Evolutionary conservation across 2,329 filamentous ascomycete genomes (phyloP).

Genomic region (Curvularia spicifera): DNA sequence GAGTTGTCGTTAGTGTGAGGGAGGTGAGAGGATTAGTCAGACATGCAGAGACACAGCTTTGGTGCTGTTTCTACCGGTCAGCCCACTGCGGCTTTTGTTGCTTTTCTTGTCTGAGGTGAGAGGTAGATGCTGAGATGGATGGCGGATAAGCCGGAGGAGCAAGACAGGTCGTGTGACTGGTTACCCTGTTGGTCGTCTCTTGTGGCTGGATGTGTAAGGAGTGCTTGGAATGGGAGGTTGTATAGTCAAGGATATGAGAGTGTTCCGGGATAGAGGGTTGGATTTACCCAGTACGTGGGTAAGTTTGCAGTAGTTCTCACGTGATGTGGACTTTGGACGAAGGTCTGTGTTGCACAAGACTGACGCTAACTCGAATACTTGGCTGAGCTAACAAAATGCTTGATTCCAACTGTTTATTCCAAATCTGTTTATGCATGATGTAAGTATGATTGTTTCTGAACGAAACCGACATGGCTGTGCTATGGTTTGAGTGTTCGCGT

Average conservation of each 20-base stretch:
- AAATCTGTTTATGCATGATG: too few relatives aligned
- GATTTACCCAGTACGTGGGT: not conserved
- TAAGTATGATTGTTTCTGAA: too few relatives aligned
- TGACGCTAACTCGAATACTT: too few relatives aligned
- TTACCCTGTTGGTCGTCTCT: not conserved
- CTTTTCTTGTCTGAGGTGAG: not conserved
- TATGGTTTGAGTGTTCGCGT: too few relatives aligned
- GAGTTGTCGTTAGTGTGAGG: too few relatives aligned
- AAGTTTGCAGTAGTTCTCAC: not conserved
- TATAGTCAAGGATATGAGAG: not conserved
- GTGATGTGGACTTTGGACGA: not conserved
- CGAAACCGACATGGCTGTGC: too few relatives aligned
- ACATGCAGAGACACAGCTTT: too few relatives aligned
- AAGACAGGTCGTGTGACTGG: not conserved
- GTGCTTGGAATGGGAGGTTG: not conserved
- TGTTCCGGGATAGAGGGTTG: not conserved
- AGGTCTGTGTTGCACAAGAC: not conserved
- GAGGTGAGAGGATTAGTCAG: too few relatives aligned
- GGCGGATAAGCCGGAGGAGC: not conserved
- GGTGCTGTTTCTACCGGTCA: too few relatives aligned
- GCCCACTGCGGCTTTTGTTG: not conserved
- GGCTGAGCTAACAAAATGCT: too few relatives aligned
- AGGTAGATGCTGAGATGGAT: not conserved
- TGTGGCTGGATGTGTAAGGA: not conserved
- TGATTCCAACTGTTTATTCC: too few relatives aligned